These are phyloP conservation scores for Parascedosporium putredinis DNA, from an alignment of 2,329 filamentous ascomycete genomes.

Conservation along the genomic window DNA sequence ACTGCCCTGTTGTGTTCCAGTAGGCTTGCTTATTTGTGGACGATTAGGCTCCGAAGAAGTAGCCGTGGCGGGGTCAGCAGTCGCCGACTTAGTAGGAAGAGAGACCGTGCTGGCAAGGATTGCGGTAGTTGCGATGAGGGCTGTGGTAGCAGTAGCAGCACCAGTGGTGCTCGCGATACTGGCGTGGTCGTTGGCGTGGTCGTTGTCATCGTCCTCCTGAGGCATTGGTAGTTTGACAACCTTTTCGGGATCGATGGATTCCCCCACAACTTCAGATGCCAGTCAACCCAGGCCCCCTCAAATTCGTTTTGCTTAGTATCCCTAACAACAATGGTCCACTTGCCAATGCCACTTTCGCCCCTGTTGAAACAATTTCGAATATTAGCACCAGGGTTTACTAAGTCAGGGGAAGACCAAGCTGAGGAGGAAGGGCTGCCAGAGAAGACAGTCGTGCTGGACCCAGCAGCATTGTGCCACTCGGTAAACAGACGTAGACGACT, in stretches of 20 bases:
- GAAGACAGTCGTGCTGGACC: no score
- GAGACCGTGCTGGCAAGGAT: conserved; percentile 24
- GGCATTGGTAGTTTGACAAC: conserved; percentile 73
- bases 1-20: conserved; percentile 15
- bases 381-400: conserved; percentile 25
- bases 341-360: conserved; percentile 81
- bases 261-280: conserved; percentile 94
- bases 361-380: conserved; percentile 26
- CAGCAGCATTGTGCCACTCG: no score
- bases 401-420: neutral
- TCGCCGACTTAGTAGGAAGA: conserved; percentile 13
- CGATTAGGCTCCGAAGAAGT: conserved; percentile 17
- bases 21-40: conserved; percentile 16
- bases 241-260: conserved; percentile 65
- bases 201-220: conserved; percentile 68
- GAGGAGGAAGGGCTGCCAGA: neutral
- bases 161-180: no score
- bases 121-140: conserved; percentile 46
- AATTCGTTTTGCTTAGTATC: conserved; percentile 70
- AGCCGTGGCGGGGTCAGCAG: conserved; percentile 20
- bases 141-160: no score
- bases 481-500: no score
- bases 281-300: conserved; percentile 74
- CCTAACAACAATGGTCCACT: conserved; percentile 84
- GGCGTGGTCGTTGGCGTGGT: conserved; percentile 65